These are phyloP conservation scores for Pontederia paniculata DNA, from an alignment of 176 grass and related monocot genomes.

Conservation along the genomic window DNA sequence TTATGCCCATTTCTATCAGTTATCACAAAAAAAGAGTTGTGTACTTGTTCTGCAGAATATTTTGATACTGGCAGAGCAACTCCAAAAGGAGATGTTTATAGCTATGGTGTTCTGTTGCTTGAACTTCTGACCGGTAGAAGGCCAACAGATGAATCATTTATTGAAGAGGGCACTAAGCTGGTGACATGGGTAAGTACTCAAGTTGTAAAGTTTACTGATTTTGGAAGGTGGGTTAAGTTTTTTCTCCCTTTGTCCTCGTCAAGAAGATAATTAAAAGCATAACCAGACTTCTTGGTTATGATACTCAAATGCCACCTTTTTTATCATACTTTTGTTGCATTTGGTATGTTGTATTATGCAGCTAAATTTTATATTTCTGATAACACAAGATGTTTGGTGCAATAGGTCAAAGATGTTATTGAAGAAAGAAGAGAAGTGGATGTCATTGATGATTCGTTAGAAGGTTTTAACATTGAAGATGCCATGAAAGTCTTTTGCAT, in stretches of 20 bases:
- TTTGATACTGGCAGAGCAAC: conserved; percentile 77
- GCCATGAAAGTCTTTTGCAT: conserved; percentile 41
- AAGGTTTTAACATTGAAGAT: conserved; percentile 26
- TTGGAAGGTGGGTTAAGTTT: too few species aligned
- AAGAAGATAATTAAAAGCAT: too few species aligned
- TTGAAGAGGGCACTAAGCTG: conserved; percentile 64
- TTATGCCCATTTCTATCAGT: too few species aligned
- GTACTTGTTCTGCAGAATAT: conserved; percentile 40
- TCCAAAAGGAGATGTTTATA: conserved; percentile 81
- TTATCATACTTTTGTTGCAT: too few species aligned
- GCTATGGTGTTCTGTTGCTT: conserved; percentile 74
- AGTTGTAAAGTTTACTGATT: not conserved
- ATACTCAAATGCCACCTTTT: too few species aligned
- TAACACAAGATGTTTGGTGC: not conserved
- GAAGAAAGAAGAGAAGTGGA: conserved; percentile 56
- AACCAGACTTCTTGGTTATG: too few species aligned
- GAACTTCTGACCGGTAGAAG: conserved; percentile 80
- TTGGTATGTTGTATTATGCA: too few species aligned
- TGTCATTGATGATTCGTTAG: conserved; percentile 42
- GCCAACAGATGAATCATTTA: conserved; percentile 68
- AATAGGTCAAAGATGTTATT: conserved; percentile 55
- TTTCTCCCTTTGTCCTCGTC: too few species aligned
- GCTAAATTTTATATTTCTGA: too few species aligned
- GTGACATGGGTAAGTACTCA: conserved; percentile 53
- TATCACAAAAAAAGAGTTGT: too few species aligned